Base-by-base conservation (phyloP, 495 filamentous ascomycete species). In the Annulohypoxylon moriforme region DNA sequence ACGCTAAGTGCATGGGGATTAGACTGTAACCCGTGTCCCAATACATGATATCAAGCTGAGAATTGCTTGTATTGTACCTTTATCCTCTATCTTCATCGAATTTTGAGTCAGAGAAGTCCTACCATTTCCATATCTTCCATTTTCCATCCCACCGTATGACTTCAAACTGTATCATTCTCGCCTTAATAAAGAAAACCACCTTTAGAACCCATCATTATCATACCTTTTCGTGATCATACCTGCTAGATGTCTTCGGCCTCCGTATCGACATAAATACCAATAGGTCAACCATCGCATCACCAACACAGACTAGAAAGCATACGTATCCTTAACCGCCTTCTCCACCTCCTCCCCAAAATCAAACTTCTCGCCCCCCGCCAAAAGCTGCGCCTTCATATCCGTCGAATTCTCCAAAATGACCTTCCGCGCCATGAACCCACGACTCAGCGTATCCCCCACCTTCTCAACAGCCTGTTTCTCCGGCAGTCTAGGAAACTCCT, bases 401-500 rank as follows among this genome's bases (percentile, higher is more conserved):
- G 66, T 69, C 27, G 16, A n/a, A 25, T 74, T 77, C 61, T 74
- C 73, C 2, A 74, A 57, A 36, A 77, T 50, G 13, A 69, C n/a
- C 68, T 77, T 75, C 25, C 64, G 55, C 4, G 59, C 34, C 36
- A 77, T 57, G 47, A 75, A 72, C 10, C 64, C 67, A 57, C 75
- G 63, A 18, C 16, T 49, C 0, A 50, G 0, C 1, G 73, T 2
- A 18, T 77, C 75, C 13, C 38, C 14, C n/a, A 49, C 34, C 62
- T 66, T 73, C 20, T 59, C 18, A 1, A 70, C 36, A 9, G 60
- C 60, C 2, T 58, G 46, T 0, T 33, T 31, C 18, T 61, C 10
- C 10, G 47, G 18, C 1, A 75, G 53, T 57, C 38, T 66, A 7
- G 75, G 75, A 53, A 85, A 85, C 27, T 76, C 77, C 9, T 83